These are phyloP conservation scores for Cyclostephanos invisitatus DNA, from an alignment of 108 stramenopile species.

Conservation along the genomic window DNA sequence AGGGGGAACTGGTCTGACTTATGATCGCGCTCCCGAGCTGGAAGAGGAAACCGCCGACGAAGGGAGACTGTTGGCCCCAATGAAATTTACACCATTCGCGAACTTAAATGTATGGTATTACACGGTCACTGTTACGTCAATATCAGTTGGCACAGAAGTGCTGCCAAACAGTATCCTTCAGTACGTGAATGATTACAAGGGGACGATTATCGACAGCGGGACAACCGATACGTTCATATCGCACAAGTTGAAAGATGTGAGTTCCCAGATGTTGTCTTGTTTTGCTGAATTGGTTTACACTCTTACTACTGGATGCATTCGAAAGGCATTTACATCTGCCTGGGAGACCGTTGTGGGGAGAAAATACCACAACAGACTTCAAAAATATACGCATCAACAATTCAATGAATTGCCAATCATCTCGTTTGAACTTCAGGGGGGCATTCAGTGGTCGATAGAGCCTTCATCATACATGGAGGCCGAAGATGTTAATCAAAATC, in stretches of 20 bases:
- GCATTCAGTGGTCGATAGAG: slow-evolving; percentile 41
- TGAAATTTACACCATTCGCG: slow-evolving; percentile 57
- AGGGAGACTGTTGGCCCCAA: slow-evolving; percentile 49
- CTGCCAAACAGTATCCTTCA: slow-evolving; percentile 29
- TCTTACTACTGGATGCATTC: background rate
- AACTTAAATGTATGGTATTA: slow-evolving; percentile 60
- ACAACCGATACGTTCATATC: slow-evolving; percentile 97
- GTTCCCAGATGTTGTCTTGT: background rate
- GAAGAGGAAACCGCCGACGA: background rate
- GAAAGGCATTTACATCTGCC: slow-evolving; percentile 58
- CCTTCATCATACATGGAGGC: slow-evolving; percentile 78
- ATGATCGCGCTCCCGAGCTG: slow-evolving; percentile 39
- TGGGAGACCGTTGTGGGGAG: slow-evolving; percentile 62
- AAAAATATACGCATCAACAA: slow-evolving; percentile 55
- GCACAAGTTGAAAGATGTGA: slow-evolving; percentile 37
- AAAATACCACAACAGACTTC: slow-evolving; percentile 35
- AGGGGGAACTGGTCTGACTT: slow-evolving; percentile 52
- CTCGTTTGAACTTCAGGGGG: slow-evolving; percentile 55
- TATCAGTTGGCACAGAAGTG: slow-evolving; percentile 32
- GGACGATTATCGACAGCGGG: slow-evolving; percentile 93
- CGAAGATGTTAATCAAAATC: slow-evolving; percentile 13
- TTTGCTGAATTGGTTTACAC: background rate
- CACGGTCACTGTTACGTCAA: slow-evolving; percentile 38
- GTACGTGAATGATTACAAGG: slow-evolving; percentile 77
- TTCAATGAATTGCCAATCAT: slow-evolving; percentile 60